Evolutionary conservation across 345 rosid species (phyloP).

Genomic region (Populus euphratica): DNA sequence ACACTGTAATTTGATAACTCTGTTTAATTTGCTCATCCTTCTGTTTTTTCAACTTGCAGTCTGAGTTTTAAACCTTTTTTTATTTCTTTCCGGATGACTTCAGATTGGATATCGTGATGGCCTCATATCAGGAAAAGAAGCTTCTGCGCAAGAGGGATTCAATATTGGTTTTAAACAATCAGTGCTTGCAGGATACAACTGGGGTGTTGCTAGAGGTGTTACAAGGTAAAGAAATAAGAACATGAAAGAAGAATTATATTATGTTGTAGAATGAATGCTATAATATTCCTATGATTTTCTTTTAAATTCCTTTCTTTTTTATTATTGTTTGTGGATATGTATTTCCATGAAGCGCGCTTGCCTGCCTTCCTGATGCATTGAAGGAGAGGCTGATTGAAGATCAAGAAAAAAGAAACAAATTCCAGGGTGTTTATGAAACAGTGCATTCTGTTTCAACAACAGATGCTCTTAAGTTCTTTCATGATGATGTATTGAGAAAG

Average conservation of each 20-base stretch:
- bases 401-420: constrained; percentile 42
- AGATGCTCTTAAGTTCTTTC: constrained; percentile 49
- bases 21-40: background rate
- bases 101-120: constrained; percentile 88
- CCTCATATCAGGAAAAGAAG: constrained; percentile 66
- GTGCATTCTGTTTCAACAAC: constrained; percentile 48
- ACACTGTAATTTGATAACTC: constrained; percentile 39
- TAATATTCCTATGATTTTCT: background rate
- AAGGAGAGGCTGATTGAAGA: constrained; percentile 46
- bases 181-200: constrained; percentile 53
- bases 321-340: background rate
- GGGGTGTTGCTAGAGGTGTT: constrained; percentile 77
- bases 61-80: constrained; percentile 1
- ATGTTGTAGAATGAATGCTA: background rate
- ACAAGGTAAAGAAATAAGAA: constrained; percentile 45
- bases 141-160: constrained; percentile 74
- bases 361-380: constrained; percentile 53
- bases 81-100: background rate
- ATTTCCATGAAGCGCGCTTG: constrained; percentile 43
- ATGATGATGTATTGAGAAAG: constrained; percentile 31
- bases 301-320: background rate
- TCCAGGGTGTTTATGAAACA: constrained; percentile 39
- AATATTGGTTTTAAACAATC: constrained; percentile 72
- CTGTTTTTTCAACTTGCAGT: background rate
- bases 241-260: background rate